Evolutionary conservation across 106 monocot species (phyloP).

Genomic region (Apostasia ramifera): DNA sequence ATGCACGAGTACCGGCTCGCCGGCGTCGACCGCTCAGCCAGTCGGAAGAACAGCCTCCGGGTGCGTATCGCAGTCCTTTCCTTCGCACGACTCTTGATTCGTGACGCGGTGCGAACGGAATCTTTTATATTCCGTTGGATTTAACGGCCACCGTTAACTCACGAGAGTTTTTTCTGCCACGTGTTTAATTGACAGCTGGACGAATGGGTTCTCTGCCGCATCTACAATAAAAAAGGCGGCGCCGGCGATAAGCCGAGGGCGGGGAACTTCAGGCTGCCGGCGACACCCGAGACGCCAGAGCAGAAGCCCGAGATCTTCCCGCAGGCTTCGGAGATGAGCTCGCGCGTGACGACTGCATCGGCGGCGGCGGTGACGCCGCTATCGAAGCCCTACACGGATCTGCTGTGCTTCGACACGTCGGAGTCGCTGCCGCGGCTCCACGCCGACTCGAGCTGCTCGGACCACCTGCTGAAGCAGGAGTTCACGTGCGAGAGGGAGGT

Average conservation of each 20-base stretch:
- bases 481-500: slow-evolving; percentile 29
- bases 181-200: slow-evolving; percentile 46
- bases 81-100: not conserved
- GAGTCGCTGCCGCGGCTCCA: slow-evolving; percentile 31
- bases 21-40: slow-evolving; percentile 60
- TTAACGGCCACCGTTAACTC: not conserved
- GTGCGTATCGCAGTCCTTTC: slow-evolving; percentile 15
- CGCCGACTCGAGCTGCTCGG: slow-evolving; percentile 60
- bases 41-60: slow-evolving; percentile 51
- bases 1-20: slow-evolving; percentile 94
- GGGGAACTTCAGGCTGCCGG: slow-evolving; percentile 7
- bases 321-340: not conserved
- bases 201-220: slow-evolving; percentile 84
- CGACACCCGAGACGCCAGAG: slow-evolving; percentile 1
- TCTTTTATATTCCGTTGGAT: not conserved
- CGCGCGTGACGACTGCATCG: not conserved
- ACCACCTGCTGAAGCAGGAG: slow-evolving; percentile 48
- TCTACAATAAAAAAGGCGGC: slow-evolving; percentile 74
- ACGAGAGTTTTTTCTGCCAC: not conserved
- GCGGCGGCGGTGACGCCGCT: not conserved
- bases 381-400: slow-evolving; percentile 7
- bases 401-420: slow-evolving; percentile 31
- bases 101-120: slow-evolving; percentile 1
- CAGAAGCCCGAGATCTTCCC: slow-evolving; percentile 12
- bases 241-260: not conserved